Conservation (phyloP, 805 yeast species). For the Debaryomyces prosopidis region DNA sequence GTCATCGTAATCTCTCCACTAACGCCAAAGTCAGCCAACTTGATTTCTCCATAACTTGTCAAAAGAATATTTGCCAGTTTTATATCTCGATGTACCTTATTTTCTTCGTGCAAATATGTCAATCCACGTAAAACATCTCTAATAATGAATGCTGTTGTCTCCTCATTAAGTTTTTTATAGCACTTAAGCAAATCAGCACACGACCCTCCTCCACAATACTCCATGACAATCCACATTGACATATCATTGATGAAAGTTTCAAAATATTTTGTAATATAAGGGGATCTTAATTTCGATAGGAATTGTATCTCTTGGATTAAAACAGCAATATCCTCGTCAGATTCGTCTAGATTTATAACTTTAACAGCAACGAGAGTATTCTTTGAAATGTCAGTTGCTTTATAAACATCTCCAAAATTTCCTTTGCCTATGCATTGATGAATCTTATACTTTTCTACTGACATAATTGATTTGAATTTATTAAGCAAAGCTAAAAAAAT, state of each 20-base stretch:
- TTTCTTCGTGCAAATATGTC: constrained; percentile 70
- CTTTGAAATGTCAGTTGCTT: constrained; percentile 46
- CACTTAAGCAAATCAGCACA: constrained; percentile 71
- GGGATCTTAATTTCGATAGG: constrained; percentile 64
- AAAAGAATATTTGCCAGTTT: constrained; percentile 87
- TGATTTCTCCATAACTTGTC: constrained; percentile 67
- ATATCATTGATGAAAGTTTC: constrained; percentile 66
- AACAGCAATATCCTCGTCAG: constrained; percentile 71
- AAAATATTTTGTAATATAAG: constrained; percentile 60
- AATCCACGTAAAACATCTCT: constrained; percentile 70
- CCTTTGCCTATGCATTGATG: constrained; percentile 75
- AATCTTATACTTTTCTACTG: constrained; percentile 20
- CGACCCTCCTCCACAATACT: constrained; percentile 93
- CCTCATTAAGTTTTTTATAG: constrained; percentile 57
- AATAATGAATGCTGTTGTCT: constrained; percentile 59
- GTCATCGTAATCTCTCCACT: constrained; percentile 74
- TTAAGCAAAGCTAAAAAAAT: neutral
- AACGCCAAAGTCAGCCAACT: constrained; percentile 92
- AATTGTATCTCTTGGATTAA: constrained; percentile 78
- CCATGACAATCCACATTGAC: constrained; percentile 89
- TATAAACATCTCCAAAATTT: constrained; percentile 84
- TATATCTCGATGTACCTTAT: constrained; percentile 84
- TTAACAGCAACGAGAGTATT: constrained; percentile 75
- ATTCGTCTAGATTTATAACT: constrained; percentile 75
- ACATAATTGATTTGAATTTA: constrained; percentile 9